Percentiles rank a stretch among this genome's conserved stretches.
These are phyloP conservation scores for Gloeostereum incarnatum DNA, from an alignment of 768 basidiomycete genomes.

Conservation along the genomic window DNA sequence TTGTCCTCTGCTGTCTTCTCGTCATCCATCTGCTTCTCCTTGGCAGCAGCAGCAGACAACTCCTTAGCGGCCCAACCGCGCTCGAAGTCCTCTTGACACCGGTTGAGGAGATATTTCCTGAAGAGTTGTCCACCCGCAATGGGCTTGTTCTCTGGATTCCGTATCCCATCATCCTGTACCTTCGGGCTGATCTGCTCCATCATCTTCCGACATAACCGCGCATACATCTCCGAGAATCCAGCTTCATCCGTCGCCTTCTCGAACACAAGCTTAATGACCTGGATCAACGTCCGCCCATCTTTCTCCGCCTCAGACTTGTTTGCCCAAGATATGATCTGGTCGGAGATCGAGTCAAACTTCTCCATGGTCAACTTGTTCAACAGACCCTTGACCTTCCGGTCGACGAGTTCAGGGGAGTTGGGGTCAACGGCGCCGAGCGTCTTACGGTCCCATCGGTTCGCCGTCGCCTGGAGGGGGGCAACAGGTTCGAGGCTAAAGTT, in stretches of 20 bases:
- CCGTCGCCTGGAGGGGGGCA: conserved; percentile 67
- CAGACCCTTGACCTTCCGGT: conserved; percentile 85
- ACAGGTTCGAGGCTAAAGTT: conserved; percentile 50
- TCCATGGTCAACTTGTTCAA: conserved; percentile 97
- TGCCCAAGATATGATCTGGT: conserved; percentile 92
- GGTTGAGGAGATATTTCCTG: conserved; percentile 92
- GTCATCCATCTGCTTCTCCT: conserved; percentile 78
- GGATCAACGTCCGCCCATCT: conserved; percentile 89
- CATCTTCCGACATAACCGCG: conserved; percentile 89
- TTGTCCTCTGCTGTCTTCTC: conserved; percentile 59
- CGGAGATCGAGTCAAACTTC: conserved; percentile 91
- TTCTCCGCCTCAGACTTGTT: conserved; percentile 90
- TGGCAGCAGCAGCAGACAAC: conserved; percentile 78
- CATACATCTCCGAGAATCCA: conserved; percentile 96
- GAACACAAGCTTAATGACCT: conserved; percentile 93
- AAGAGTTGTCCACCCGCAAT: conserved; percentile 91
- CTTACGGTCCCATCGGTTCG: conserved; percentile 77
- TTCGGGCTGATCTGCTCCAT: conserved; percentile 87
- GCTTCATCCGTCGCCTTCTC: conserved; percentile 98
- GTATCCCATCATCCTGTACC: conserved; percentile 85
- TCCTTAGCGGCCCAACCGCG: conserved; percentile 90
- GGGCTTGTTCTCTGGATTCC: conserved; percentile 74
- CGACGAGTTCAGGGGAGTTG: conserved; percentile 78
- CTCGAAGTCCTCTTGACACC: conserved; percentile 98
- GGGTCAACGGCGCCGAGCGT: conserved; percentile 31